These are phyloP conservation scores for Peziza echinospora DNA, from an alignment of 495 filamentous ascomycete species.

Conservation along the genomic window DNA sequence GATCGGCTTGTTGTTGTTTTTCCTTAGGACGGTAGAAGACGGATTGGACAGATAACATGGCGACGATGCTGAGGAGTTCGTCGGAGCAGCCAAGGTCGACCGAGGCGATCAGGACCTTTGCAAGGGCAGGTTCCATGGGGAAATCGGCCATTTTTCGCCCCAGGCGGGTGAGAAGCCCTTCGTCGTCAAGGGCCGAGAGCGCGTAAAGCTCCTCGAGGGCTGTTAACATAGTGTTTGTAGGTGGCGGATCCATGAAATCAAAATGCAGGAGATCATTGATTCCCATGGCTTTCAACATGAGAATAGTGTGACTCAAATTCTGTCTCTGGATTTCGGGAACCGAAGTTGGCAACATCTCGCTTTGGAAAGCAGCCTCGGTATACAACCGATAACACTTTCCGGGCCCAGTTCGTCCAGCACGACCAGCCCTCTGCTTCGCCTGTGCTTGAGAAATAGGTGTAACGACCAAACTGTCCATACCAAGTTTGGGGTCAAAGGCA, in stretches of 20 bases:
- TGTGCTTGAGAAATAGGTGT: conserved; percentile 93
- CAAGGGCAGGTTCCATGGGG: conserved; percentile 55
- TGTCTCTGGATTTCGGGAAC: conserved; percentile 95
- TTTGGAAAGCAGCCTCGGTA: conserved; percentile 86
- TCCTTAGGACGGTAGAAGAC: conserved; percentile 93
- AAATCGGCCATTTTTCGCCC: conserved; percentile 97
- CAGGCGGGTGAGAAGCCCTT: conserved; percentile 79
- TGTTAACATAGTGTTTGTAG: conserved; percentile 92
- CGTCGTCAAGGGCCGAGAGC: conserved; percentile 77
- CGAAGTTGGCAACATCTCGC: conserved; percentile 88
- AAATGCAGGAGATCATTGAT: conserved; percentile 96
- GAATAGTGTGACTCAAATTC: conserved; percentile 81
- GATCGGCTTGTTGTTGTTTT: conserved; percentile 85
- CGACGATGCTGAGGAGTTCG: conserved; percentile 82
- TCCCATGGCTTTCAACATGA: conserved; percentile 98
- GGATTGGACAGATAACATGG: conserved; percentile 69
- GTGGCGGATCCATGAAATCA: conserved; percentile 96
- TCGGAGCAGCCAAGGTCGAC: conserved; percentile 78
- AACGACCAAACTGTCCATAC: conserved; percentile 90
- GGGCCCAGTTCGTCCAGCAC: conserved; percentile 82
- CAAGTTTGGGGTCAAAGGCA: conserved; percentile 86
- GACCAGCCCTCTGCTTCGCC: conserved; percentile 81
- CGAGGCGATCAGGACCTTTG: conserved; percentile 73
- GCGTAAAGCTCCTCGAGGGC: conserved; percentile 91
- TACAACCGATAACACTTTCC: conserved; percentile 94